Evolutionary conservation across 2,329 filamentous ascomycete species (phyloP), one percentile per base, ranked within the genome.

Genomic region (Exophiala xenobiotica): DNA sequence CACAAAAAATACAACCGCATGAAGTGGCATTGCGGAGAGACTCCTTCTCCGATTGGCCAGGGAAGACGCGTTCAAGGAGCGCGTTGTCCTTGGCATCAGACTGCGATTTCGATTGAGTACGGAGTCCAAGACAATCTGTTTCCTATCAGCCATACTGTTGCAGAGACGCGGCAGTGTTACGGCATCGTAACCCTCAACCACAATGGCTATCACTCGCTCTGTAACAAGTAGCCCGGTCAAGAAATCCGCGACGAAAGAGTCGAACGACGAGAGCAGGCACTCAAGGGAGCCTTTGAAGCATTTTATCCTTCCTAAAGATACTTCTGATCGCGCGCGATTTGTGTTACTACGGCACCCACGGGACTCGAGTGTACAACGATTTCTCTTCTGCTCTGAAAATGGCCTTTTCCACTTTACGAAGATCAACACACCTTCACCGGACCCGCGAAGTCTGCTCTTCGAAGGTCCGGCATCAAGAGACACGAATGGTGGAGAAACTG

Each of bases 351-450:
- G 77, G 3, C 74, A 81, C 53, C 82, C 82, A 6, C 73, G 74
- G 29, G 78, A 74, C 11, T 65, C 64, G 3, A 65, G 64, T 6
- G 66, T 73, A 3, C 75, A 68, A 39, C 72, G 79, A 54, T 85
- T 83, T 60, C 76, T 78, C 53, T 80, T 82, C 61, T 83, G 80
- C 55, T 81, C 82, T 0, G 65, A 75, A 20, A 73, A 72, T 16
- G 82, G 82, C 3, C 69, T 85, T 49, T 80, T 78, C 62, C 82
- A 86, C 58, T 83, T 86, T 63, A 85, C 78, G 2, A 74, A 73
- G 47, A 71, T 85, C 47, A 68, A 74, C 6, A 72, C 78, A 3
- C 72, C 79, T 2, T 73, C 75, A 54, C 73, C 70, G 16, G 67
- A 70, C 27, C 74, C 75, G 43, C 71, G 75, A 51, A 85, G 82